Evolutionary conservation across 2,329 filamentous ascomycete species (phyloP).

Genomic region (Thermoascus crustaceus): DNA sequence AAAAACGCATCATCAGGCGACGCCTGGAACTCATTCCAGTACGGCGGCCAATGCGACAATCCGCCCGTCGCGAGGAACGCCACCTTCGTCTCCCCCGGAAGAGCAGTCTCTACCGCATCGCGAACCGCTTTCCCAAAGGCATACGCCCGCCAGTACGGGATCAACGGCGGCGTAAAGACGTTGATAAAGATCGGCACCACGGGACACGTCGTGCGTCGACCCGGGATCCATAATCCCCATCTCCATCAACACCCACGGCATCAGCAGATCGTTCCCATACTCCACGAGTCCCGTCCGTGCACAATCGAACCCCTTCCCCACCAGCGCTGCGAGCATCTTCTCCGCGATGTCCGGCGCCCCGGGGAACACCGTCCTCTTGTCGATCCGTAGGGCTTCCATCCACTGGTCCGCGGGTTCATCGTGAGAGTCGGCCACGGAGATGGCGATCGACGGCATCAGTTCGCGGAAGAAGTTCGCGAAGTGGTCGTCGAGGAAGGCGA

Average conservation of each 20-base stretch:
- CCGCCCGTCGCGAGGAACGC: slow-evolving; percentile 15
- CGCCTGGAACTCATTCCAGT: slow-evolving; percentile 21
- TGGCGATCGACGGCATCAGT: slow-evolving; percentile 20
- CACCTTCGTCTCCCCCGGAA: slow-evolving; percentile 8
- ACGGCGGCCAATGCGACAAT: slow-evolving; percentile 24
- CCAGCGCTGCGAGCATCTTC: slow-evolving; percentile 15
- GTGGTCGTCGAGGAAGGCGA: slow-evolving; percentile 24
- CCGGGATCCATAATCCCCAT: no score
- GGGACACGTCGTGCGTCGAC: slow-evolving; percentile 12
- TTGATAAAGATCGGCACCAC: slow-evolving; percentile 23
- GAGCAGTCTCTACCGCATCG: slow-evolving; percentile 13
- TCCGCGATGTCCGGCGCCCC: slow-evolving; percentile 19
- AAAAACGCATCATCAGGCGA: slow-evolving; percentile 20
- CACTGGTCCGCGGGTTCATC: slow-evolving; percentile 22
- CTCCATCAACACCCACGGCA: slow-evolving; percentile 24
- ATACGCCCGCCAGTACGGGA: slow-evolving; percentile 22
- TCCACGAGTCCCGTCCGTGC: slow-evolving; percentile 15
- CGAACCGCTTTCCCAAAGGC: slow-evolving; percentile 22
- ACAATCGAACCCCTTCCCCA: slow-evolving; percentile 18
- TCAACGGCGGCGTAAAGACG: slow-evolving; percentile 22
- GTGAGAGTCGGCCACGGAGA: slow-evolving; percentile 18
- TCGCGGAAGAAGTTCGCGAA: slow-evolving; percentile 25
- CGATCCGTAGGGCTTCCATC: slow-evolving; percentile 18
- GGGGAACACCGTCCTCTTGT: slow-evolving; percentile 18
- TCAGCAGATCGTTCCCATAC: slow-evolving; percentile 23